phyloP scores from a whole-genome alignment of 106 monocot genomes.

The Platanthera zijinensis region DNA sequence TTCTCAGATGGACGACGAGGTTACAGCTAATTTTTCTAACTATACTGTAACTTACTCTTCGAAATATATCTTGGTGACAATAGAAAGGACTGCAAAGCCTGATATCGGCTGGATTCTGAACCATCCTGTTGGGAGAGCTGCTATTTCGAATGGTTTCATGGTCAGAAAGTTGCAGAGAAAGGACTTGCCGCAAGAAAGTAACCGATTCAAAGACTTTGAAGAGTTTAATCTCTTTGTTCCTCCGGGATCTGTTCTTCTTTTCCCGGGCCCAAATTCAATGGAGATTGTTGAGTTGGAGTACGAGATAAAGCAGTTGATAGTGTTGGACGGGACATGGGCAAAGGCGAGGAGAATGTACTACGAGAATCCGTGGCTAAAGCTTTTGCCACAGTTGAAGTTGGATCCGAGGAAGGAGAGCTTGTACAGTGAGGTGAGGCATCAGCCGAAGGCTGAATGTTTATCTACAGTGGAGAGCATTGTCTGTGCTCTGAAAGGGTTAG shows the following conservation, averaged over 20 bases:
- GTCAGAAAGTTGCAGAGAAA: slow-evolving; percentile 54
- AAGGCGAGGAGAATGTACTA: slow-evolving; percentile 85
- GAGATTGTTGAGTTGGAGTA: slow-evolving; percentile 31
- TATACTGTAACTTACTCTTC: slow-evolving; percentile 26
- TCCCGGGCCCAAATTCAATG: slow-evolving; percentile 43
- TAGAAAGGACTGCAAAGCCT: slow-evolving; percentile 48
- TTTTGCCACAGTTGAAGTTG: slow-evolving; percentile 68
- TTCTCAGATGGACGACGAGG: neutral
- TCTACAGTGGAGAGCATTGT: slow-evolving; percentile 93
- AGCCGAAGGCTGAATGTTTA: slow-evolving; percentile 70
- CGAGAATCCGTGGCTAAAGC: slow-evolving; percentile 89
- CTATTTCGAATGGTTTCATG: slow-evolving; percentile 40
- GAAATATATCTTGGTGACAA: slow-evolving; percentile 21
- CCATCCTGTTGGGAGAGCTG: slow-evolving; percentile 29
- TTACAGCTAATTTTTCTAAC: slow-evolving; percentile 16
- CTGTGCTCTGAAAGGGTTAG: slow-evolving; percentile 59
- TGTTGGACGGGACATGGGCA: slow-evolving; percentile 85
- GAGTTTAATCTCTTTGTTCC: slow-evolving; percentile 58
- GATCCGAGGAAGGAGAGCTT: slow-evolving; percentile 46
- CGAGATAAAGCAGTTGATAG: slow-evolving; percentile 72
- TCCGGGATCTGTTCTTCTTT: slow-evolving; percentile 55
- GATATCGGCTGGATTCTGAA: slow-evolving; percentile 32
- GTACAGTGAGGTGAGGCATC: slow-evolving; percentile 84
- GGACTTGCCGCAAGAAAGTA: slow-evolving; percentile 7
- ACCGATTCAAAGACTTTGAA: slow-evolving; percentile 32